Evolutionary conservation across 1,284 basidiomycete genomes (phyloP), one percentile per base, ranked within the genome.

Genomic region (Sporisorium iseilematis-ciliati): DNA sequence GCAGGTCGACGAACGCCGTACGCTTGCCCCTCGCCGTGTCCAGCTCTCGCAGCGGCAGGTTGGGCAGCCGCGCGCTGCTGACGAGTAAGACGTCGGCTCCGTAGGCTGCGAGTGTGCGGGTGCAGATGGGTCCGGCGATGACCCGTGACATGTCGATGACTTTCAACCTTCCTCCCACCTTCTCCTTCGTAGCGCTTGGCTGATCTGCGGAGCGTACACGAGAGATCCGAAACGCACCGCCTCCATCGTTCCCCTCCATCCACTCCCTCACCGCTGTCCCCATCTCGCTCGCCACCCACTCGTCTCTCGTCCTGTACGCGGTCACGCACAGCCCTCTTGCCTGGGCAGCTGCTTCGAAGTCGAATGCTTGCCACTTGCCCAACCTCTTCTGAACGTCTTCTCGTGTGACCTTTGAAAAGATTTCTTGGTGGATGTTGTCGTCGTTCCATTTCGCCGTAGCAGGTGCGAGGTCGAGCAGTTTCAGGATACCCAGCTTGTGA

Each of bases 11-110:
- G 74, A 91, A 90, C 0, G 89, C 88, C 0, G 90, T 90, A 31
- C 90, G 89, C 82, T 91, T 91, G 1, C 90, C 90, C 5, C 90
- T 87, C 0, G 90, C 90, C 0, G 90, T 91, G 48, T 91, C 90
- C 6, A 87, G 79, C 76, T 91, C 91, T 1, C 90, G 82, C 0
- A 84, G 70, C 0, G 91, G 90, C 3, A 91, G 83, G 0, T 86
- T 85, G 0, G 90, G 90, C 7, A 91, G 86, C 7, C 86, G 86
- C 0, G 89, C 89, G 0, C 90, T 90, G 11, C 89, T 90, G 52
- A 91, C 79, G 42, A 88, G 86, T 0, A 91, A 86, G 4, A 90
- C 89, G 58, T 91, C 89, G 0, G 90, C 90, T 2, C 90, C 90
- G 64, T 90, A 88, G 0, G 88, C 90, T 89, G 65, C 20, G 16